A percentile compares a stretch with the other conserved stretches of the same genome.
Evolutionary conservation across 441 rosid species (phyloP).

Genomic region (Cnidoscolus chayamansa): DNA sequence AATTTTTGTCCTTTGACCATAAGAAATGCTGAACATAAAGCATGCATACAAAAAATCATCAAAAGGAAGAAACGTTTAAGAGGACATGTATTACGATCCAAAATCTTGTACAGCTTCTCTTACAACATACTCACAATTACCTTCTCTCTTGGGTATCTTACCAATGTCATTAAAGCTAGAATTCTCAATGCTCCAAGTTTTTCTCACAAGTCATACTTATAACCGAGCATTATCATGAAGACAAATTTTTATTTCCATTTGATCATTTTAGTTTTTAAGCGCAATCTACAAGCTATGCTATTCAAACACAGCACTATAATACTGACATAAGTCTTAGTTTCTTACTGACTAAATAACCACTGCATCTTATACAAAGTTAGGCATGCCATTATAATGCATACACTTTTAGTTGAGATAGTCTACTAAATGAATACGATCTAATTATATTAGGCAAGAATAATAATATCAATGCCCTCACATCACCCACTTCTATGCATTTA

Average conservation of each 20-base stretch:
- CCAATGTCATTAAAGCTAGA: background rate
- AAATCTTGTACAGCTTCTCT: background rate
- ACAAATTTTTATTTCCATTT: background rate
- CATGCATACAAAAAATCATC: background rate
- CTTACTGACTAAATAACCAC: background rate
- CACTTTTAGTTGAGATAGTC: background rate
- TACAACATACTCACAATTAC: background rate
- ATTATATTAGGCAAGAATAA: background rate
- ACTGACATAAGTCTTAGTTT: background rate
- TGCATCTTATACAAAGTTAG: background rate
- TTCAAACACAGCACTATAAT: background rate
- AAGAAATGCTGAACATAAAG: background rate
- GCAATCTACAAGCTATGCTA: background rate
- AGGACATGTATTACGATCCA: background rate
- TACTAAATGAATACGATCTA: background rate
- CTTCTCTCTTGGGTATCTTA: background rate
- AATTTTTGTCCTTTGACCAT: no score
- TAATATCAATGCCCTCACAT: background rate
- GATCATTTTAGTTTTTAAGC: background rate
- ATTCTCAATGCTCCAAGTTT: background rate
- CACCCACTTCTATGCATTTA: background rate
- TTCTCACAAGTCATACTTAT: background rate
- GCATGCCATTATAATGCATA: background rate
- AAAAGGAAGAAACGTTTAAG: background rate
- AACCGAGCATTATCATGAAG: constrained; percentile 1